Evolutionary conservation across 2,329 filamentous ascomycete species (phyloP), one percentile per base, ranked within the genome.

Genomic region (Cercospora zeina): DNA sequence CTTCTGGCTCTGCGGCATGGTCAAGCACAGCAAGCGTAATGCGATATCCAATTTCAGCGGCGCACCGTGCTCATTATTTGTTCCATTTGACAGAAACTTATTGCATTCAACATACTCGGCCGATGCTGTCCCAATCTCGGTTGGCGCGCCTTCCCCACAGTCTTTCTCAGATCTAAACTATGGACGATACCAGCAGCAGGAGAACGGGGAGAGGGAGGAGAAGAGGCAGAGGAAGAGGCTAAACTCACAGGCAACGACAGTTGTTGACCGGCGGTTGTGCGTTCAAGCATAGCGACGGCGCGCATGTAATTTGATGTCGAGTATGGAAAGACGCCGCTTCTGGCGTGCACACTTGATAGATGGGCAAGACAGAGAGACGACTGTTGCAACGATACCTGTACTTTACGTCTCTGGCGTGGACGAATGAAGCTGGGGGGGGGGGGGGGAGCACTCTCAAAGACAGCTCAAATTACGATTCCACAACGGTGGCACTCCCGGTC

Each of bases 1-100:
- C 81, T 97, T 66, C 82, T 99, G 72, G 93, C 92, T 61, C 81
- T 99, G 70, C 86, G 93, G 71, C 89, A 93, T 69, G 95, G 95
- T 30, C 92, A 97, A 73, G 78, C 78, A 50, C 69, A 73, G 66
- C 70, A 73, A 62, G 69, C 68, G 24, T 74, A 62, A 37, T 14
- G 27, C 30, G 27, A 6, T 31, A n/a, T 8, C 5, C 2, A 33
- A n/a, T 31, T 8, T 1, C 49, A 51, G 27, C 30, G 47, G 1
- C 30, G 47, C 30, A 51, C 27, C 9, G 4, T 19, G 16, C 21
- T 16, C 11, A 10, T 24, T 45, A 16, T 45, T 45, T 19, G 13
- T 19, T 19, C 47, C 14, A 14, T 51, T 51, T 51, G 47, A 51
- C 47, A 31, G 14, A 31, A 30, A 51, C 14, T 21, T n/a, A 19